Evolutionary conservation across 352 stramenopile genomes (phyloP).

Genomic region (Phytophthora crassamura): DNA sequence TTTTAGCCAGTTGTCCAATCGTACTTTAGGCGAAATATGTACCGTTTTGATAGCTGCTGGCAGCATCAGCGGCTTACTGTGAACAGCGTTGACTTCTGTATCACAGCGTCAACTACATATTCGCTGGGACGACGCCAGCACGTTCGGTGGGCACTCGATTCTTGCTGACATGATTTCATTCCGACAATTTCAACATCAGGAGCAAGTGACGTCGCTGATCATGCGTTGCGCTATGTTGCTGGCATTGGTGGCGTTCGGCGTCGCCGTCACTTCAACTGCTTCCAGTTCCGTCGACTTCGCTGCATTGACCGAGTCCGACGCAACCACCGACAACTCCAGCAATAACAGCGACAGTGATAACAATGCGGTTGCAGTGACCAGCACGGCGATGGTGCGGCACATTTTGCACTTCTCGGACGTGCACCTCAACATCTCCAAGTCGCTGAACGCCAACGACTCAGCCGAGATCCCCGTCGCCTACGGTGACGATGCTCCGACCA

Average conservation of each 20-base stretch:
- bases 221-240: slow-evolving; percentile 20
- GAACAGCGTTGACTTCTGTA: slow-evolving; percentile 6
- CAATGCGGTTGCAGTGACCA: background rate
- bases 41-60: slow-evolving; percentile 6
- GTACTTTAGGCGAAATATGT: slow-evolving; percentile 14
- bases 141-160: slow-evolving; percentile 9
- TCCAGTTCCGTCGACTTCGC: slow-evolving; percentile 10
- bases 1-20: slow-evolving; percentile 12
- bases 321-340: background rate
- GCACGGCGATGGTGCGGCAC: slow-evolving; percentile 20
- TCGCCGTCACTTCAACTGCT: slow-evolving; percentile 20
- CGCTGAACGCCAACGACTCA: slow-evolving; percentile 47
- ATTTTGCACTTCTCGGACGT: slow-evolving; percentile 89
- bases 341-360: background rate
- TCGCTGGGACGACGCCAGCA: slow-evolving; percentile 18
- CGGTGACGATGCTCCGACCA: slow-evolving; percentile 53
- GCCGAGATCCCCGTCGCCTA: slow-evolving; percentile 49
- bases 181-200: slow-evolving; percentile 16
- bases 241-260: slow-evolving; percentile 2
- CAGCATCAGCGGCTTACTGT: slow-evolving; percentile 1
- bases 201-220: slow-evolving; percentile 2
- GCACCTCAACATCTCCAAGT: slow-evolving; percentile 73
- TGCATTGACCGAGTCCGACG: slow-evolving; percentile 1
- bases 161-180: slow-evolving; percentile 25
- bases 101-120: slow-evolving; percentile 7